Evolutionary conservation across 2,329 filamentous ascomycete genomes (phyloP), one percentile per base, ranked within the genome.

Genomic region (Parastagonospora avenae): DNA sequence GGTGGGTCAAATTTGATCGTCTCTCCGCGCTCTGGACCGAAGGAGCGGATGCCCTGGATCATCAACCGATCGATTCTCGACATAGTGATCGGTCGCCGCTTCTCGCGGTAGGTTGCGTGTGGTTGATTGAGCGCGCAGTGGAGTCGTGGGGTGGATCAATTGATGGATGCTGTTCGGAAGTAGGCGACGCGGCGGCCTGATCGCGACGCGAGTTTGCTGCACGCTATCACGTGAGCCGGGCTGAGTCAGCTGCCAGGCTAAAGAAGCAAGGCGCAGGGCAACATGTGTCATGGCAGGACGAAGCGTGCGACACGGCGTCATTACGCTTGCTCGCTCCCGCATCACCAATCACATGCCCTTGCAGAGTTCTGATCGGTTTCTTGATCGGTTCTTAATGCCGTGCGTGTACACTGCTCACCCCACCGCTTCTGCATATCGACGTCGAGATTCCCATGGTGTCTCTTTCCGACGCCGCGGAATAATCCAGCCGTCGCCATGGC

Each of bases 1-100:
- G 94, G 95, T 0, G 90, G 89, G 59, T 92, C 87, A 73, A 99
- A 97, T 62, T 89, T 83, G 55, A 97, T 96, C 32, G 84, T 88
- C 76, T 97, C 90, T 59, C 83, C 83, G 52, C 82, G 80, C 37
- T 82, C 80, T 59, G 90, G 88, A 74, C 89, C 89, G 73, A 97
- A 97, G 50, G 93, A 97, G 63, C 93, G 91, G 62, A 91, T 81
- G 71, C 85, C 93, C 70, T 86, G 78, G 57, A 97, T 94, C 60
- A 88, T 90, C 63, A 97, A 84, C 71, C 92, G 95, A 70, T 96
- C 91, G 64, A 97, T 92, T 73, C 86, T 89, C 60, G 92, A 60
- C 57, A 60, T 60, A 24, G 43, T 57, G 52, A 15, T 16, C 19
- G 35, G 9, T 31, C 42, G 31, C 36, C 48, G 48, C 48, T 45